A percentile compares a stretch with the other conserved stretches of the same genome.
Conservation (phyloP, 2,329 filamentous ascomycete genomes). For the Ophiostoma angusticollis region DNA sequence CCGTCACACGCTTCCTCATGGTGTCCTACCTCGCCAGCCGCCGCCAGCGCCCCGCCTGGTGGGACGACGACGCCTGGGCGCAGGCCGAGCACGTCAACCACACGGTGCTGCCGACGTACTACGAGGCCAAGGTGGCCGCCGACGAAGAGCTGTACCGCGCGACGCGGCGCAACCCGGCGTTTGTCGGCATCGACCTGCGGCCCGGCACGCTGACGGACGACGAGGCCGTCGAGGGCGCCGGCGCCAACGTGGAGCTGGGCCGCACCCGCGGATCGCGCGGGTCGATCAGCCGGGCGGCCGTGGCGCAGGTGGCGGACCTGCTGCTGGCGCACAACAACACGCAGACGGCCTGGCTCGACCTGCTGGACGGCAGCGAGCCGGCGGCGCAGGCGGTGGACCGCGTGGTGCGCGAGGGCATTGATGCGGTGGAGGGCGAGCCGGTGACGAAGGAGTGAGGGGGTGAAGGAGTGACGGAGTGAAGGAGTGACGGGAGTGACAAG, state of each 20-base stretch:
- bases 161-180: slow-evolving; percentile 24
- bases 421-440: slow-evolving; percentile 40
- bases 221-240: slow-evolving; percentile 35
- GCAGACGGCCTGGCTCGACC: slow-evolving; percentile 40
- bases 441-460: slow-evolving; percentile 10
- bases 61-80: slow-evolving; percentile 37
- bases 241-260: slow-evolving; percentile 34
- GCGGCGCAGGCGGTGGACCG: slow-evolving; percentile 33
- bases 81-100: slow-evolving; percentile 25
- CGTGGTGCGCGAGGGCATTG: slow-evolving; percentile 35
- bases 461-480: no score
- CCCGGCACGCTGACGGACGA: slow-evolving; percentile 36
- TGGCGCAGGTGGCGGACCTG: slow-evolving; percentile 44
- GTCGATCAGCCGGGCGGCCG: slow-evolving; percentile 41
- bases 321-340: slow-evolving; percentile 35
- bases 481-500: no score
- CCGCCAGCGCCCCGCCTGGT: slow-evolving; percentile 40
- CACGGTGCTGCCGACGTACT: slow-evolving; percentile 38
- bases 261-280: slow-evolving; percentile 27
- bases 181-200: slow-evolving; percentile 40
- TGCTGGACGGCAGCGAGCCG: slow-evolving; percentile 40
- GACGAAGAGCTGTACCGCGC: slow-evolving; percentile 43
- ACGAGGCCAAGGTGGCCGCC: slow-evolving; percentile 46
- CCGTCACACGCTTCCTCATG: slow-evolving; percentile 49
- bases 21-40: slow-evolving; percentile 49